Percentiles rank a stretch among this genome's conserved stretches.
phyloP scores from a whole-genome alignment of 306 rosid species.

The Dalbergia oliveri region DNA sequence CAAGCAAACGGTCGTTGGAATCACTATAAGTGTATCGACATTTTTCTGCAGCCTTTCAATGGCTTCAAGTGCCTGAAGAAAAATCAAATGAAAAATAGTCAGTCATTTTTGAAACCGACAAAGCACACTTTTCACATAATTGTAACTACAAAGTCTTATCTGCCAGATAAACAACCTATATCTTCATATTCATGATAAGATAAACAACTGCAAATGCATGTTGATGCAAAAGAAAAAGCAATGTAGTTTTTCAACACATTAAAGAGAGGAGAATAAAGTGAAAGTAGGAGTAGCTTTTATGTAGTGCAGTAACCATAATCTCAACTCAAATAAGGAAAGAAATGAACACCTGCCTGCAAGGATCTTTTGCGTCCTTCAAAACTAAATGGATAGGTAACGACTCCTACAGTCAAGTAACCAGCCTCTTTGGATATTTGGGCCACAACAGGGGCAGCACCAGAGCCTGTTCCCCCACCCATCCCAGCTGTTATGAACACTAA shows the following conservation, averaged over 20 bases:
- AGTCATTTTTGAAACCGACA: background rate
- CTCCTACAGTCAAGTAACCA: conserved; percentile 97
- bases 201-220: background rate
- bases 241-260: background rate
- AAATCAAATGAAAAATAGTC: conserved; percentile 16
- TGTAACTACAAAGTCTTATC: background rate
- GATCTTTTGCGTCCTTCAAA: conserved; percentile 99
- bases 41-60: conserved; percentile 95
- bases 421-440: conserved; percentile 97
- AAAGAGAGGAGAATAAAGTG: background rate
- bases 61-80: conserved; percentile 92
- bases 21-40: conserved; percentile 96
- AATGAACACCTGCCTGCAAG: conserved; percentile 79
- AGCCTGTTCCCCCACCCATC: conserved; percentile 99
- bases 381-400: conserved; percentile 95
- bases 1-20: conserved; percentile 97
- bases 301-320: background rate
- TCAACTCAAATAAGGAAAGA: conserved; percentile 40
- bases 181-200: no score
- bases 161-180: conserved; percentile 7
- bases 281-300: background rate
- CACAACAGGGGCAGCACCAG: conserved; percentile 99
- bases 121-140: background rate
- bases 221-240: background rate
- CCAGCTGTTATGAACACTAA: conserved; percentile 98